Evolutionary conservation across 768 basidiomycete genomes (phyloP), one percentile per base, ranked within the genome.

Genomic region (Psilocybe subaeruginosa): DNA sequence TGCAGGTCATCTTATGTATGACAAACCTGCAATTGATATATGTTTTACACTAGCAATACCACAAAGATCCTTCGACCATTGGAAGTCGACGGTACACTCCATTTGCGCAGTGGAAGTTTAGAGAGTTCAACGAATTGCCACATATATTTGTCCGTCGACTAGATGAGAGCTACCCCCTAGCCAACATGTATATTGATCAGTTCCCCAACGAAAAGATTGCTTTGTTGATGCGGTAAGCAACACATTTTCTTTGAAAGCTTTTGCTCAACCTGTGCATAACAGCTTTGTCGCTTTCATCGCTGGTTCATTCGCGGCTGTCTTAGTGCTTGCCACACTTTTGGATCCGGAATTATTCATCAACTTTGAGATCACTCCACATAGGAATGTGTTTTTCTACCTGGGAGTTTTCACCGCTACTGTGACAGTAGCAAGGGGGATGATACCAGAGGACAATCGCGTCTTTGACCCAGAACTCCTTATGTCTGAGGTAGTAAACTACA

Each of bases 41-140:
- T 16, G 43, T 61, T 56, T 35, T n/a, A 51, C 12, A 30, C 37
- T 62, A 99, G 97, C 96, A 99, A 82, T 99, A 98, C 70, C 97
- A 94, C 84, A 97, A 97, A 75, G 95, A 99, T 70, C 97, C 97
- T 1, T 98, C 97, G 0, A 89, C 94, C 1, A 94, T 99, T 52
- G 92, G 95, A 39, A 88, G 91, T 9, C 88, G 97, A 33, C 85
- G 91, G 58, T 99, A 99, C 70, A 99, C 97, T 0, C 91, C 89
- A 0, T 96, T 91, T 62, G 96, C 96, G 3, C 89, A 93, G 62
- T 99, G 97, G 97, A 99, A 98, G 72, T 99, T 99, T 71, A 85
- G 97, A 58, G 97, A 99, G 72, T 99, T 98, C 81, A 99, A 99
- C 72, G 97, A 99, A 70, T 80, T 99, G 8, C 92, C 95, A 0